Percentiles rank a stretch among this genome's conserved stretches.
These are phyloP conservation scores for Blastobotrys serpentis DNA, from an alignment of 1,139 yeast species.

Conservation along the genomic window DNA sequence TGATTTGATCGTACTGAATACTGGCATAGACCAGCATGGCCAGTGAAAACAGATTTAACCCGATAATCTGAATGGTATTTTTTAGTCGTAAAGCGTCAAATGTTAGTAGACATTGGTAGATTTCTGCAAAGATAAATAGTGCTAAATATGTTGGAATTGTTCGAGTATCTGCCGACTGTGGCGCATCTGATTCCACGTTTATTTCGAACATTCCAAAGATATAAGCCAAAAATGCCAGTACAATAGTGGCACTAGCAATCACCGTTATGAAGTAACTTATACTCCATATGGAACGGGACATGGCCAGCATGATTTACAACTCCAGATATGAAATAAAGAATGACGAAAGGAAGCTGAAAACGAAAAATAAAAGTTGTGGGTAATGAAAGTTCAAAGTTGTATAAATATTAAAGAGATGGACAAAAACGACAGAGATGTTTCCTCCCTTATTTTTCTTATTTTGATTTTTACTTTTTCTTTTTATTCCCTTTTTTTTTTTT, in stretches of 20 bases:
- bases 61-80: constrained; percentile 44
- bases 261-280: constrained; percentile 28
- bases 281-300: constrained; percentile 26
- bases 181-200: constrained; percentile 22
- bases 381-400: too few species aligned
- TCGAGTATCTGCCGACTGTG: constrained; percentile 28
- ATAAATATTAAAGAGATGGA: too few species aligned
- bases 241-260: constrained; percentile 29
- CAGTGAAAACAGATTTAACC: constrained; percentile 47
- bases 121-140: constrained; percentile 47
- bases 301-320: constrained; percentile 2
- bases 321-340: too few species aligned
- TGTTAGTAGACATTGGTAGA: constrained; percentile 46
- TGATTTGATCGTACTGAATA: constrained; percentile 50
- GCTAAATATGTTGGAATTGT: constrained; percentile 43
- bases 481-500: neutral
- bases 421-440: too few species aligned
- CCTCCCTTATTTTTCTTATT: too few species aligned
- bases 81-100: constrained; percentile 46
- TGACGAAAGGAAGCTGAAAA: neutral
- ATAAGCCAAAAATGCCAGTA: constrained; percentile 33
- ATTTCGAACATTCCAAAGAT: constrained; percentile 36
- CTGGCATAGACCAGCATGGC: constrained; percentile 54
- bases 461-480: too few species aligned
- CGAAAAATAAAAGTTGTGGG: neutral